Conservation (phyloP, 2,329 filamentous ascomycete species). For the Fusarium scirpi region DNA sequence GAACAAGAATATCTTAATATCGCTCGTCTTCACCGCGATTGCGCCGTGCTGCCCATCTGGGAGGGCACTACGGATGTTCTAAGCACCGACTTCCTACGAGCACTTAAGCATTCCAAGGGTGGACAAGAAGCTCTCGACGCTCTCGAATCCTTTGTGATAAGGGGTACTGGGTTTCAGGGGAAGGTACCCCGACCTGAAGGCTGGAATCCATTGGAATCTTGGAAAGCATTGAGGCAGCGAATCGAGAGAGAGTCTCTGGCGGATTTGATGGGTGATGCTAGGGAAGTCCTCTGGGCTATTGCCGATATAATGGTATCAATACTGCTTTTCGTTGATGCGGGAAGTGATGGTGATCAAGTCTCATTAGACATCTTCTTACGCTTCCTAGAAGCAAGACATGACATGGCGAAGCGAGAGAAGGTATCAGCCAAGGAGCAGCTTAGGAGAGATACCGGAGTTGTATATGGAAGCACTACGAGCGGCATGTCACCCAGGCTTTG, state of each 20-base stretch:
- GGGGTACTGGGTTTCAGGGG: conserved; percentile 42
- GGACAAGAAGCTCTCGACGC: conserved; percentile 56
- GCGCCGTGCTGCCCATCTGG: conserved; percentile 74
- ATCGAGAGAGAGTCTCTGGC: conserved; percentile 53
- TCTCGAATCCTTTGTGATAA: conserved; percentile 56
- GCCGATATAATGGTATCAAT: conserved; percentile 59
- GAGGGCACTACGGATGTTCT: conserved; percentile 80
- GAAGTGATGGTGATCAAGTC: conserved; percentile 52
- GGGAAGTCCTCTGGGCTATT: conserved; percentile 58
- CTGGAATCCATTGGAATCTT: conserved; percentile 52
- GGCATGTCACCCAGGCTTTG: conserved; percentile 42
- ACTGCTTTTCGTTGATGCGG: conserved; percentile 58
- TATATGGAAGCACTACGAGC: conserved; percentile 50
- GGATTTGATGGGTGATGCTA: conserved; percentile 60
- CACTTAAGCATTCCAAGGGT: conserved; percentile 58
- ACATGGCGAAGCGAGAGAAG: conserved; percentile 33
- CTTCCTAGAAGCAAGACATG: conserved; percentile 52
- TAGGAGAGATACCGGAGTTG: conserved; percentile 50
- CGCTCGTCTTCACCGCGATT: conserved; percentile 74
- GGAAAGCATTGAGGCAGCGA: conserved; percentile 55
- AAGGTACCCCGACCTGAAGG: conserved; percentile 41
- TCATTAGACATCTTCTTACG: conserved; percentile 56
- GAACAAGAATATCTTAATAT: conserved; percentile 75
- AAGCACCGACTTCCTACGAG: conserved; percentile 63
- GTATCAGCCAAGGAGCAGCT: conserved; percentile 46